A percentile compares a stretch with the other conserved stretches of the same genome.
Conservation (phyloP, 2,329 filamentous ascomycete genomes). For the Periconia macrospinosa region DNA sequence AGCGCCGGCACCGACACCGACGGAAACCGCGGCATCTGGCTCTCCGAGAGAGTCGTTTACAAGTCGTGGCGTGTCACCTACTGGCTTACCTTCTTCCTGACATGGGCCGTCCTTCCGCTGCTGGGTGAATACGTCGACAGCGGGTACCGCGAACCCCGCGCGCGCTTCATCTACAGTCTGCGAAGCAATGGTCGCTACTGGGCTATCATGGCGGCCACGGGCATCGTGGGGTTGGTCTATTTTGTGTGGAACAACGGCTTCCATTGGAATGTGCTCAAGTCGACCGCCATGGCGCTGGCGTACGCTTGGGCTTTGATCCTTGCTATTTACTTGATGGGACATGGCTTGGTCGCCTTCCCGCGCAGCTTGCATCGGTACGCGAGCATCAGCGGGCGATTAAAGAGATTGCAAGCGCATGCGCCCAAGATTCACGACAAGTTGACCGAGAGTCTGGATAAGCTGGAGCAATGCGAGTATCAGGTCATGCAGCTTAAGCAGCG, state of each 20-base stretch:
- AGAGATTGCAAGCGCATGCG: constrained; percentile 75
- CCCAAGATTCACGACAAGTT: constrained; percentile 84
- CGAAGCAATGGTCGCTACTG: constrained; percentile 89
- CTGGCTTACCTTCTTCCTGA: constrained; percentile 94
- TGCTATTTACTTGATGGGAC: constrained; percentile 96
- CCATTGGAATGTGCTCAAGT: constrained; percentile 73
- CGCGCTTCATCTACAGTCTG: constrained; percentile 80
- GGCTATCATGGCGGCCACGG: constrained; percentile 72
- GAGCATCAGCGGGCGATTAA: constrained; percentile 72
- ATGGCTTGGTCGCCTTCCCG: constrained; percentile 90
- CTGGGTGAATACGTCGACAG: constrained; percentile 94
- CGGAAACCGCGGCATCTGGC: constrained; percentile 79
- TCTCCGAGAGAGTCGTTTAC: constrained; percentile 74
- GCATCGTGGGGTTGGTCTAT: constrained; percentile 75
- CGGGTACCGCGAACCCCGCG: constrained; percentile 84
- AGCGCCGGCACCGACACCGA: constrained; percentile 73
- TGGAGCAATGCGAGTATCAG: constrained; percentile 81
- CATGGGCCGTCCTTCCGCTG: constrained; percentile 91
- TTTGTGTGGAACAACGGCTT: constrained; percentile 79
- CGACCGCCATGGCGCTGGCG: constrained; percentile 85
- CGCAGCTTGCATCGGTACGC: constrained; percentile 78
- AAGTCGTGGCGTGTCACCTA: constrained; percentile 95
- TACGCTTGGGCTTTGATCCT: constrained; percentile 92
- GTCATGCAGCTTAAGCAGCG: constrained; percentile 77
- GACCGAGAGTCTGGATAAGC: constrained; percentile 76